Percentiles rank a stretch among this genome's conserved stretches.
Conservation (phyloP, 805 yeast genomes). For the Metschnikowia baotianmanensis region DNA sequence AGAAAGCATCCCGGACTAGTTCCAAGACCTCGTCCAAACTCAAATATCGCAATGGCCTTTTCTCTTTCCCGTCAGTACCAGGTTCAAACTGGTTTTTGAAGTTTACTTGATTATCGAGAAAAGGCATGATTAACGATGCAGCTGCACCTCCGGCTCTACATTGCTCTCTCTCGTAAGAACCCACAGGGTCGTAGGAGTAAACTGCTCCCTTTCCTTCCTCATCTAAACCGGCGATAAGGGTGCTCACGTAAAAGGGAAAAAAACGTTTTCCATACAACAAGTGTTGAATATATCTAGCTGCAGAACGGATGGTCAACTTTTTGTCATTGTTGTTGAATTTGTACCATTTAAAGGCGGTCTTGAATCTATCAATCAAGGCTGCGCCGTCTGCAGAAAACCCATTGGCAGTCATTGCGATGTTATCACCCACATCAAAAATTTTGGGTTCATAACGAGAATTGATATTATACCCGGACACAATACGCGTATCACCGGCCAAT, state of each 20-base stretch:
- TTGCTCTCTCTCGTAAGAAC: conserved; percentile 95
- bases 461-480: conserved; percentile 88
- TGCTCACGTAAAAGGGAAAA: conserved; percentile 95
- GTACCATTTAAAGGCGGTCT: conserved; percentile 79
- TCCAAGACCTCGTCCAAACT: conserved; percentile 80
- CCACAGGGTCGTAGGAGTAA: conserved; percentile 96
- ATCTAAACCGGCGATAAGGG: conserved; percentile 91
- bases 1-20: conserved; percentile 89
- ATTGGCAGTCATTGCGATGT: conserved; percentile 83
- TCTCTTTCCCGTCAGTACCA: conserved; percentile 62
- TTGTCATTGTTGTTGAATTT: conserved; percentile 80
- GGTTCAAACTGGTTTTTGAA: conserved; percentile 92
- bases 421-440: conserved; percentile 85
- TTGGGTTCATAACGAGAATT: conserved; percentile 91
- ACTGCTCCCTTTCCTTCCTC: conserved; percentile 91
- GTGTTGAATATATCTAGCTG: conserved; percentile 91
- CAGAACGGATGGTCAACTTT: conserved; percentile 62
- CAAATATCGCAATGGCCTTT: conserved; percentile 61
- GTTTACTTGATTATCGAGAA: conserved; percentile 94
- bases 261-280: conserved; percentile 87
- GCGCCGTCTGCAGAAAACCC: conserved; percentile 96
- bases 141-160: conserved; percentile 99
- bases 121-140: conserved; percentile 93
- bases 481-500: conserved; percentile 98
- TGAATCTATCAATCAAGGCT: conserved; percentile 75